A percentile compares a stretch with the other conserved stretches of the same genome.
These are phyloP conservation scores for Ogataea pignaliae DNA, from an alignment of 805 yeast species.

Conservation along the genomic window DNA sequence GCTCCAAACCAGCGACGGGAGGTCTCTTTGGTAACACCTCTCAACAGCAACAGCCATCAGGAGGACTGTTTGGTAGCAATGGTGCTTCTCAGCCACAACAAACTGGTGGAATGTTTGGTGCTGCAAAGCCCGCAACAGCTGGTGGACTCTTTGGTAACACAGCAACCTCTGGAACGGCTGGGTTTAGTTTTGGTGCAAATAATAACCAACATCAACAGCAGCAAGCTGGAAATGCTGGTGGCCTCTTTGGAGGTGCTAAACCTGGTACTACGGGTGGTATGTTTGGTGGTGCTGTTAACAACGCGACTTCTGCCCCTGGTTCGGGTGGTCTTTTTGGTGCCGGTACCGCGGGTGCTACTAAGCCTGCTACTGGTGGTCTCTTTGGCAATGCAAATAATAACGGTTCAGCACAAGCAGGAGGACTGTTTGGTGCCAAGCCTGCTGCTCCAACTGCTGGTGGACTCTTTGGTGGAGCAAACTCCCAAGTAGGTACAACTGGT, in stretches of 20 bases:
- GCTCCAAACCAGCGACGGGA: too few relatives aligned
- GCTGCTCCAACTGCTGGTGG: slow-evolving; percentile 25
- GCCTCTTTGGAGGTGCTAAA: slow-evolving; percentile 19
- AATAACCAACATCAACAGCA: too few relatives aligned
- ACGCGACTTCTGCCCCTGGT: not conserved
- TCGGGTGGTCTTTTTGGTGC: too few relatives aligned
- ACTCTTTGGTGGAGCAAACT: slow-evolving; percentile 17
- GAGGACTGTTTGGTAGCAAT: too few relatives aligned
- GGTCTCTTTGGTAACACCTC: too few relatives aligned
- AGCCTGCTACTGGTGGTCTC: slow-evolving; percentile 27
- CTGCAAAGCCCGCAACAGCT: too few relatives aligned
- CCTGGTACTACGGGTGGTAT: slow-evolving; percentile 14
- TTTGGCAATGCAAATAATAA: slow-evolving; percentile 19
- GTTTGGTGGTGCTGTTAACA: slow-evolving; percentile 13
- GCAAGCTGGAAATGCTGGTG: too few relatives aligned
- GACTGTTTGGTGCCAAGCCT: slow-evolving; percentile 33
- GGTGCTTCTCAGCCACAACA: slow-evolving; percentile 3
- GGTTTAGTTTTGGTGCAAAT: too few relatives aligned
- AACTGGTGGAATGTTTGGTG: slow-evolving; percentile 18
- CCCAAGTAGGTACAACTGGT: slow-evolving; percentile 10
- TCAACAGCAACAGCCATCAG: too few relatives aligned
- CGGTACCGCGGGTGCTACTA: slow-evolving; percentile 29
- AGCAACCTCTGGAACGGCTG: too few relatives aligned
- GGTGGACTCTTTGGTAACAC: too few relatives aligned
- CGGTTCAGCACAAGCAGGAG: slow-evolving; percentile 21